Conservation (phyloP, 2,329 filamentous ascomycete genomes). For the Fusarium brachygibbosum region DNA sequence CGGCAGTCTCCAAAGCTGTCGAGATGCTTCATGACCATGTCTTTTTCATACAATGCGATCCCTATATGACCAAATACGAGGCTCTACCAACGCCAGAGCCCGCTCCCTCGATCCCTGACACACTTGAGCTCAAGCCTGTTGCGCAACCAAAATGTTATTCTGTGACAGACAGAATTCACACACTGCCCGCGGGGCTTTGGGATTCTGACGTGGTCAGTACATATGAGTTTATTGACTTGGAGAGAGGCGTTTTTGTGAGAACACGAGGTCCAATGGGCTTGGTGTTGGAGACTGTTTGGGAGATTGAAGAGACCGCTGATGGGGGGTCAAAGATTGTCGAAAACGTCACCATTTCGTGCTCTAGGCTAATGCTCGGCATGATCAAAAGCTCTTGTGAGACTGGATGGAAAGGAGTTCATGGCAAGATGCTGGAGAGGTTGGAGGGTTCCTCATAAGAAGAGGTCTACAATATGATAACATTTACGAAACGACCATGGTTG, state of each 20-base stretch:
- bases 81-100: conserved; percentile 48
- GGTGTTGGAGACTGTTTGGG: conserved; percentile 68
- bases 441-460: conserved; percentile 39
- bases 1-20: conserved; percentile 55
- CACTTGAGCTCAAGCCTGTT: conserved; percentile 44
- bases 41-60: conserved; percentile 66
- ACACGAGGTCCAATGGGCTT: conserved; percentile 65
- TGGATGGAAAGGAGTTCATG: conserved; percentile 65
- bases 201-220: conserved; percentile 66
- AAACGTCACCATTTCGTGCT: conserved; percentile 64
- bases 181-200: conserved; percentile 68
- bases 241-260: conserved; percentile 65
- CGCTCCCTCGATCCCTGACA: conserved; percentile 46
- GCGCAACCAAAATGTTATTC: conserved; percentile 58
- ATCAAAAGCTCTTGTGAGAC: conserved; percentile 66
- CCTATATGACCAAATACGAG: conserved; percentile 63
- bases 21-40: conserved; percentile 65
- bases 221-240: conserved; percentile 66
- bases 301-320: conserved; percentile 52
- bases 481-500: not conserved
- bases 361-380: conserved; percentile 62
- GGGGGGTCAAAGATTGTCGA: conserved; percentile 61
- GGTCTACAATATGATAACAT: not conserved
- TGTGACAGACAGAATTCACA: conserved; percentile 65
- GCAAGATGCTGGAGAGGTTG: conserved; percentile 60